Percentiles rank a stretch among this genome's conserved stretches.
Evolutionary conservation across 163 green algal genomes (phyloP).

Genomic region (Prototheca wickerhamii): DNA sequence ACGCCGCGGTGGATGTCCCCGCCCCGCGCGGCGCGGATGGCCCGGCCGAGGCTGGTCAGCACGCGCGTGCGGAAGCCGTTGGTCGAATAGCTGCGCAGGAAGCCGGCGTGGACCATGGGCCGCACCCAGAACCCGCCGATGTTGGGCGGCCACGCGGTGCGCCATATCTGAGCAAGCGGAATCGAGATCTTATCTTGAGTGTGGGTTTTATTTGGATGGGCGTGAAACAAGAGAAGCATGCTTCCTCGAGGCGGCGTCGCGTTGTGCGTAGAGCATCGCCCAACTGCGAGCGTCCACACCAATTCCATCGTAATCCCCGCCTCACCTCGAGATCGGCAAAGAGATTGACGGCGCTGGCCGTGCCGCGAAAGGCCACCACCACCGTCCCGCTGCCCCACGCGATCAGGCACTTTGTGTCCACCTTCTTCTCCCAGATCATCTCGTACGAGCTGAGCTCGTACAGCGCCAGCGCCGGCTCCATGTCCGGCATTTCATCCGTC

Average conservation of each 20-base stretch:
- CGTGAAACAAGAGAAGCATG: too few species aligned
- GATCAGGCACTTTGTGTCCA: conserved; percentile 28
- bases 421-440: conserved; percentile 17
- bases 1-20: background rate
- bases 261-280: too few species aligned
- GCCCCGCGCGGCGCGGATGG: background rate
- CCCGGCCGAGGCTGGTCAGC: background rate
- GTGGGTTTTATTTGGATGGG: too few species aligned
- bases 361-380: conserved; percentile 41
- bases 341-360: conserved; percentile 32
- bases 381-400: conserved; percentile 26
- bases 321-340: background rate
- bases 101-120: conserved; percentile 31
- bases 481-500: background rate
- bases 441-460: conserved; percentile 15
- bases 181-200: too few species aligned
- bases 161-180: conserved; percentile 36
- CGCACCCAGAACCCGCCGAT: background rate
- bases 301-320: too few species aligned
- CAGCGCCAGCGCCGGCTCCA: conserved; percentile 4
- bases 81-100: conserved; percentile 10
- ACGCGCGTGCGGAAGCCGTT: background rate
- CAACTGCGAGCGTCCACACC: too few species aligned
- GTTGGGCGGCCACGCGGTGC: background rate
- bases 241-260: too few species aligned